Conservation (phyloP, 1,284 basidiomycete species). For the Tilletia horrida region DNA sequence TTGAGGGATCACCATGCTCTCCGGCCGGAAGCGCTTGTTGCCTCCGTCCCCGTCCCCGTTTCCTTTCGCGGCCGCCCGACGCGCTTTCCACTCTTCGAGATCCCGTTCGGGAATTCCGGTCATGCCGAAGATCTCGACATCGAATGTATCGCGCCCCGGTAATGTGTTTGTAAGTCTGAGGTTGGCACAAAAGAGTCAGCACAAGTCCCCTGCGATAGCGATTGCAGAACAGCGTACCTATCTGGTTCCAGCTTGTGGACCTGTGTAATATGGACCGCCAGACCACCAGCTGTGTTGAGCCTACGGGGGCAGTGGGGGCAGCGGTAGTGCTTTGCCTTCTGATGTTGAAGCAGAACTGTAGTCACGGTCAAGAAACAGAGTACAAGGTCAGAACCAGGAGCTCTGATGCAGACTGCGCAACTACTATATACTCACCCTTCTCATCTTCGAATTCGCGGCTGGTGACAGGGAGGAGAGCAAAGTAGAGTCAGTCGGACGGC, state of each 20-base stretch:
- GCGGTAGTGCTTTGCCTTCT: slow-evolving; percentile 99
- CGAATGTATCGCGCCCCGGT: slow-evolving; percentile 92
- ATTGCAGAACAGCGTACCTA: slow-evolving; percentile 62
- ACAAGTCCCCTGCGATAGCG: not conserved
- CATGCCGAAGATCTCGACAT: slow-evolving; percentile 99
- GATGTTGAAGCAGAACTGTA: slow-evolving; percentile 91
- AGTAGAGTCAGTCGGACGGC: slow-evolving; percentile 24
- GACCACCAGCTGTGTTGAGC: slow-evolving; percentile 91
- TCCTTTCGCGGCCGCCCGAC: slow-evolving; percentile 54
- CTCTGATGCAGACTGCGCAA: not conserved
- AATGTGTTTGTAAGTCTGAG: slow-evolving; percentile 88
- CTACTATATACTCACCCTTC: slow-evolving; percentile 34
- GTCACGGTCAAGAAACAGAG: not conserved
- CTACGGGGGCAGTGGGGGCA: slow-evolving; percentile 92
- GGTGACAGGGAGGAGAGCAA: not conserved
- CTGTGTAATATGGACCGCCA: slow-evolving; percentile 97
- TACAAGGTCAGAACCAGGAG: not conserved
- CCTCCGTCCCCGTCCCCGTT: slow-evolving; percentile 28
- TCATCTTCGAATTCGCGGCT: slow-evolving; percentile 55
- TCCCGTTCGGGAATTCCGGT: slow-evolving; percentile 93
- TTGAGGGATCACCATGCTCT: slow-evolving; percentile 67
- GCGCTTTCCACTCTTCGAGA: slow-evolving; percentile 84
- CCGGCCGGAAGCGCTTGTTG: slow-evolving; percentile 73
- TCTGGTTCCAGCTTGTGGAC: slow-evolving; percentile 97
- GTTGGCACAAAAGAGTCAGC: not conserved